Conservation (phyloP, 345 rosid species). For the Sapria himalayana region DNA sequence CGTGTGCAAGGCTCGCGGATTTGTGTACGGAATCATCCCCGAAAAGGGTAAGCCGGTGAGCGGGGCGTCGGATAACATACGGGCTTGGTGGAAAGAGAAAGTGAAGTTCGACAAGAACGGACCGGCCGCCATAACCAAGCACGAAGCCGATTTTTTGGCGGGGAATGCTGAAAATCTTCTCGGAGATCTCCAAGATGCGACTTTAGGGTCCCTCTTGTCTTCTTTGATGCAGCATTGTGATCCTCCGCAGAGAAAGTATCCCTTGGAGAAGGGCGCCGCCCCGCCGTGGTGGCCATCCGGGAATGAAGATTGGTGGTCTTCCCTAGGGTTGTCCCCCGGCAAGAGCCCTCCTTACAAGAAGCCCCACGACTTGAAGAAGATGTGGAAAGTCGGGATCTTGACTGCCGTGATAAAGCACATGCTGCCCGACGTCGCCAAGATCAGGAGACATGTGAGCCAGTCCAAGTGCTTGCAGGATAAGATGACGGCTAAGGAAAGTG, state of each 20-base stretch:
- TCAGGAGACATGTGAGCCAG: slow-evolving; percentile 74
- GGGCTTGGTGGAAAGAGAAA: slow-evolving; percentile 99
- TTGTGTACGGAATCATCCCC: slow-evolving; percentile 89
- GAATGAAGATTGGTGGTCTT: slow-evolving; percentile 90
- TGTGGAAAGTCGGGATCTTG: slow-evolving; percentile 95
- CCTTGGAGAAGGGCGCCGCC: slow-evolving; percentile 67
- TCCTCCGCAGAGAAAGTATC: slow-evolving; percentile 94
- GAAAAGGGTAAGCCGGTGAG: slow-evolving; percentile 92
- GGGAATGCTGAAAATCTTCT: slow-evolving; percentile 45
- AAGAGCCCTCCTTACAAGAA: slow-evolving; percentile 82
- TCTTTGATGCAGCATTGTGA: slow-evolving; percentile 98
- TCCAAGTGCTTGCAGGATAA: slow-evolving; percentile 98
- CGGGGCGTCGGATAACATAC: slow-evolving; percentile 77
- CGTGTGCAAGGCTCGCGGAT: slow-evolving; percentile 89
- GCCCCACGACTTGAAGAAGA: slow-evolving; percentile 94
- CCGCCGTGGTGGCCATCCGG: slow-evolving; percentile 99
- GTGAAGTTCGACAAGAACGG: slow-evolving; percentile 95
- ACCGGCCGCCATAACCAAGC: slow-evolving; percentile 71
- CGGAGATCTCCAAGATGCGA: slow-evolving; percentile 96
- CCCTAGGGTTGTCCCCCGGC: slow-evolving; percentile 32
- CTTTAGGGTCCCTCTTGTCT: slow-evolving; percentile 77
- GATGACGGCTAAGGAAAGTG: slow-evolving; percentile 99
- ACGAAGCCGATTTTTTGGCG: slow-evolving; percentile 61
- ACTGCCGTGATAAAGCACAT: slow-evolving; percentile 94
- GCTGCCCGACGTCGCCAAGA: slow-evolving; percentile 92